phyloP scores from a whole-genome alignment of 2,329 filamentous ascomycete genomes.

The Ascochyta rabiei region DNA sequence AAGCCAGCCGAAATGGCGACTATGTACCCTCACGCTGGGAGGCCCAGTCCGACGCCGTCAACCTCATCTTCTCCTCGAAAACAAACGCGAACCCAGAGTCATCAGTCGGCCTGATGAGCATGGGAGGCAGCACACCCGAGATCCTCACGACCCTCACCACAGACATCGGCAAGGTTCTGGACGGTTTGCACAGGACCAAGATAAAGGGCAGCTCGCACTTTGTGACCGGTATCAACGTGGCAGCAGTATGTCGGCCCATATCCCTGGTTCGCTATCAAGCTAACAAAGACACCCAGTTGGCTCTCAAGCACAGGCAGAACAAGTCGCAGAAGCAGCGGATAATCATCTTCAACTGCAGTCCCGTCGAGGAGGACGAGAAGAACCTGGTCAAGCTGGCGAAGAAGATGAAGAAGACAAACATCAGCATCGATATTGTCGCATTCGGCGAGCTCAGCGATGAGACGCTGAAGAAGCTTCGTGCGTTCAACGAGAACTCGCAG shows the following conservation, averaged over 20 bases:
- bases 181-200: conserved; percentile 80
- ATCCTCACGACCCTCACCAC: conserved; percentile 95
- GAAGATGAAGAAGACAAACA: conserved; percentile 99
- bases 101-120: conserved; percentile 96
- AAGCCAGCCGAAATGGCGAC: conserved; percentile 97
- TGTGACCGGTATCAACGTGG: conserved; percentile 93
- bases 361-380: conserved; percentile 88
- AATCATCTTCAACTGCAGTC: conserved; percentile 95
- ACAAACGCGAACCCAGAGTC: conserved; percentile 96
- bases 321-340: conserved; percentile 96
- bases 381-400: conserved; percentile 87
- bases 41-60: conserved; percentile 93
- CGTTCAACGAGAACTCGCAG: conserved; percentile 94
- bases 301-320: conserved; percentile 97
- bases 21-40: conserved; percentile 90
- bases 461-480: conserved; percentile 84
- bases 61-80: conserved; percentile 93
- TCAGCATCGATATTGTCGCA: conserved; percentile 90
- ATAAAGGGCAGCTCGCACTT: conserved; percentile 89
- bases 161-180: conserved; percentile 93
- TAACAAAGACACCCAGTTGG: conserved; percentile 65
- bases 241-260: conserved; percentile 74
- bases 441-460: conserved; percentile 94
- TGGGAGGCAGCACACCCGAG: conserved; percentile 97
- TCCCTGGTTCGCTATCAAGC: conserved; percentile 78